These are phyloP conservation scores for Fraxinus paxiana DNA, from an alignment of 305 asterid genomes.

Conservation along the genomic window DNA sequence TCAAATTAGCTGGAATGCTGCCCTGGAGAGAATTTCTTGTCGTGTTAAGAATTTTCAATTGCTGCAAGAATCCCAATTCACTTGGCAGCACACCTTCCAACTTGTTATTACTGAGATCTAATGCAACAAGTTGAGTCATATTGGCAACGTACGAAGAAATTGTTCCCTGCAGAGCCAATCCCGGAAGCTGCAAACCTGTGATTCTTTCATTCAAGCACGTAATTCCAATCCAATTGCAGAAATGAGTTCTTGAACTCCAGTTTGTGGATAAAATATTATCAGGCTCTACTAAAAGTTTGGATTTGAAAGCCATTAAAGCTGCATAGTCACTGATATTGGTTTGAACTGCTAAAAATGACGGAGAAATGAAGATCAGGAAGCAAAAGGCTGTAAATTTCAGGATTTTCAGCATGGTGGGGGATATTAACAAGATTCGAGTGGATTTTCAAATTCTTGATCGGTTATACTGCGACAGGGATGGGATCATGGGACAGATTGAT, in stretches of 20 bases:
- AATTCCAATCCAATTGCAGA: slow-evolving; percentile 38
- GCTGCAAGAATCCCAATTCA: slow-evolving; percentile 36
- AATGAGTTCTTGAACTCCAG: slow-evolving; percentile 36
- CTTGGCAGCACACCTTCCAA: slow-evolving; percentile 30
- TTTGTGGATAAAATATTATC: slow-evolving; percentile 25
- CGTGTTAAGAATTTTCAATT: slow-evolving; percentile 25
- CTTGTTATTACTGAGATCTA: slow-evolving; percentile 34
- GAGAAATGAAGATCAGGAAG: slow-evolving; percentile 13
- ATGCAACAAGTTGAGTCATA: slow-evolving; percentile 27
- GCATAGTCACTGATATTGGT: slow-evolving; percentile 23
- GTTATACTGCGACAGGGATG: not conserved
- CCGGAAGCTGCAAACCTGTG: slow-evolving; percentile 29
- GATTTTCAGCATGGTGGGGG: slow-evolving; percentile 10
- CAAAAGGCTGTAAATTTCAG: not conserved
- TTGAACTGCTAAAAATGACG: not conserved
- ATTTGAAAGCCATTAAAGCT: slow-evolving; percentile 34
- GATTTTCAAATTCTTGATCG: not conserved
- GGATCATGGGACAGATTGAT: not conserved
- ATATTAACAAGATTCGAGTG: not conserved
- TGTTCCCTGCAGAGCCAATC: slow-evolving; percentile 28
- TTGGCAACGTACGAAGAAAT: slow-evolving; percentile 24
- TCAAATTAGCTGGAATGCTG: slow-evolving; percentile 28
- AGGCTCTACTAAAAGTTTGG: slow-evolving; percentile 14
- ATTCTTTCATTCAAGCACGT: slow-evolving; percentile 28
- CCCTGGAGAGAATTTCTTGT: slow-evolving; percentile 29